Conservation (phyloP, 352 stramenopile genomes). For the Globisporangium spinosum region DNA sequence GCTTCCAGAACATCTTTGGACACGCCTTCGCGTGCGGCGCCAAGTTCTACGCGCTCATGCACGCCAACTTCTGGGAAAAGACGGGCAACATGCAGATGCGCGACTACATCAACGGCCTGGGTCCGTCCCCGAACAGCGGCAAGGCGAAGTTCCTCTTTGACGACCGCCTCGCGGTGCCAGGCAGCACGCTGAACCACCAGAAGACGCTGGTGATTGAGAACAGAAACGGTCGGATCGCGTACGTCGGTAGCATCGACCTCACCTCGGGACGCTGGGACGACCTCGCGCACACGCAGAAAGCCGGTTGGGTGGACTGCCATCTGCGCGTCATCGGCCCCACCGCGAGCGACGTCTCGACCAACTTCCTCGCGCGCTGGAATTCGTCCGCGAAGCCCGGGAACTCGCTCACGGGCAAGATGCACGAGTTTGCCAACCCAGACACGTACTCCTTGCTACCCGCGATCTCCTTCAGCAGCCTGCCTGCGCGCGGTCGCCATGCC, state of each 20-base stretch:
- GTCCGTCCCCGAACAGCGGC: conserved; percentile 3
- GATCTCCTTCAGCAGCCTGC: conserved; percentile 3
- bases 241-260: conserved; percentile 35
- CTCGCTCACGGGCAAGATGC: conserved; percentile 21
- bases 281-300: conserved; percentile 22
- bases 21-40: conserved; percentile 3
- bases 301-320: conserved; percentile 31
- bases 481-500: conserved; percentile 22
- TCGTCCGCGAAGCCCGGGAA: conserved; percentile 21
- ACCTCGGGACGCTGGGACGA: conserved; percentile 29
- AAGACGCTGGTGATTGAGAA: conserved; percentile 35
- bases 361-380: conserved; percentile 34
- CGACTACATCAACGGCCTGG: conserved; percentile 1
- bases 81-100: not conserved
- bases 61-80: conserved; percentile 11
- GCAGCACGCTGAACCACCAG: conserved; percentile 41
- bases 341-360: conserved; percentile 24
- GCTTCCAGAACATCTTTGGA: conserved; percentile 6
- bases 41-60: conserved; percentile 7
- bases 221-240: conserved; percentile 14
- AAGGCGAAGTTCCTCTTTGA: conserved; percentile 41
- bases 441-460: conserved; percentile 5
- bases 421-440: conserved; percentile 40
- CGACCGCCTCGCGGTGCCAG: conserved; percentile 27
- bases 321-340: conserved; percentile 21